These are phyloP conservation scores for Mimosa pudica DNA, from an alignment of 306 rosid genomes.

Conservation along the genomic window DNA sequence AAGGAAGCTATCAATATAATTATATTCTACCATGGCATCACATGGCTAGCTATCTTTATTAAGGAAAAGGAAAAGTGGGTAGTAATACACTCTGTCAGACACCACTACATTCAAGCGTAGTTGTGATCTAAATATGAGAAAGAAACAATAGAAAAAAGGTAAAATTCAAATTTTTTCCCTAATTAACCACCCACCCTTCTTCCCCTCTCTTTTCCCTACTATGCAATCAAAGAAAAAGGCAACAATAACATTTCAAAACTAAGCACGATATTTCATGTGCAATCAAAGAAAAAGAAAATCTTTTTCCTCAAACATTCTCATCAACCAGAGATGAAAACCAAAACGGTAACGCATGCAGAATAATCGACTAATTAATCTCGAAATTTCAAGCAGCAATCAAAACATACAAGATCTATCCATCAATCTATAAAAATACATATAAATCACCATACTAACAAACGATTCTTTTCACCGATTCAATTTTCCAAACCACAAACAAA, in stretches of 20 bases:
- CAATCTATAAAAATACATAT: too few relatives aligned
- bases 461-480: neutral
- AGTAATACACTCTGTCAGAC: neutral
- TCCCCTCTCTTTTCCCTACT: neutral
- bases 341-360: neutral
- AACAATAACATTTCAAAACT: neutral
- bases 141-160: neutral
- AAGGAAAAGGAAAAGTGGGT: neutral
- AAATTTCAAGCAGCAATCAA: neutral
- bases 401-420: slow-evolving; percentile 12
- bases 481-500: slow-evolving; percentile 8
- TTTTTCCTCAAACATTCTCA: neutral
- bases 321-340: neutral
- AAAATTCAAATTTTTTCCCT: neutral
- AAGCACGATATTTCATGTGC: neutral
- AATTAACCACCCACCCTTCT: neutral
- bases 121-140: neutral
- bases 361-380: neutral
- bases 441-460: neutral
- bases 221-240: too few relatives aligned
- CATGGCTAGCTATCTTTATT: neutral
- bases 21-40: neutral
- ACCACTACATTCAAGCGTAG: neutral
- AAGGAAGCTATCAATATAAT: neutral
- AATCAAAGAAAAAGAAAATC: neutral